Evolutionary conservation across 1,284 basidiomycete genomes (phyloP), one percentile per base, ranked within the genome.

Genomic region (Lentinus polychrous): DNA sequence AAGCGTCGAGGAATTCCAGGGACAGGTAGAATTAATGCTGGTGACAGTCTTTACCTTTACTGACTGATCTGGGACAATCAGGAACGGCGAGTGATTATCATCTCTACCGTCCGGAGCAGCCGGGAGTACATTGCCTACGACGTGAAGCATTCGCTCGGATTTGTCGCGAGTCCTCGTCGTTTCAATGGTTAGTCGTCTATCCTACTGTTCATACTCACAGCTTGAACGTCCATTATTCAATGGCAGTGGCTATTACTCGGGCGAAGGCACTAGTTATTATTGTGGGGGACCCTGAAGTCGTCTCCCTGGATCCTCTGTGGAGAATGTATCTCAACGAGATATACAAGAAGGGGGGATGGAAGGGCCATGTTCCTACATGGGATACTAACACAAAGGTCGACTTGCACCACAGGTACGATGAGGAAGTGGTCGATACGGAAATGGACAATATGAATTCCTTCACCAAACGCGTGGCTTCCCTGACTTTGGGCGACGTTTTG

Each of bases 1-100:
- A 7, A 76, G 74, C 23, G 79, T 81, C 0, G 80, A 82, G 53
- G 78, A 80, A 49, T 81, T 79, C 61, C 80, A 82, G 60, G 79
- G 80, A 23, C 76, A 81, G 63, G 78, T 79, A 22, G 23, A 70
- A n/a, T n/a, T n/a, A n/a, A n/a, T n/a, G n/a, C n/a, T n/a, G 55
- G 12, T 12, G 27, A 18, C 15, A 20, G 34, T 20, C 27, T 24
- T 14, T 35, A n/a, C n/a, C n/a, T n/a, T n/a, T n/a, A n/a, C n/a
- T n/a, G n/a, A n/a, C n/a, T n/a, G n/a, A n/a, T n/a, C n/a, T n/a
- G n/a, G n/a, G n/a, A n/a, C n/a, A n/a, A n/a, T n/a, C 18, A 67
- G 72, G 74, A 76, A 55, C 68, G 74, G 3, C 57, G 60, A 27
- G 63, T 67, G 8, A 68, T 72, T 43, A 73, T 76, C 35, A 60